Percentiles rank a stretch among this genome's conserved stretches.
phyloP scores from a whole-genome alignment of 805 yeast species.

The Yamadazyma takamatsuzukensis region DNA sequence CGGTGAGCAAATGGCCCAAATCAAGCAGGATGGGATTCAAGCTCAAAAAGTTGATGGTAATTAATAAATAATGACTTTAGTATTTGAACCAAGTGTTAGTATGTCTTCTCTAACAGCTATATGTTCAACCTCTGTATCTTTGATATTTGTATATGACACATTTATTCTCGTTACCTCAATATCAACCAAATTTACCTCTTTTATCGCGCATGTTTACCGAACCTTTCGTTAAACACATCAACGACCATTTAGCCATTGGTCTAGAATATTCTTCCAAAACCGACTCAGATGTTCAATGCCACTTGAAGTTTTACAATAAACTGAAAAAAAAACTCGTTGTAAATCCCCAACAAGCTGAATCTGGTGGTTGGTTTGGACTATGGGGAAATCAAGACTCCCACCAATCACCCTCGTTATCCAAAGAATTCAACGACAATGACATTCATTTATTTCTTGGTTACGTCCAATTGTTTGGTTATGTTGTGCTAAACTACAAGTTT shows the following conservation, averaged over 20 bases:
- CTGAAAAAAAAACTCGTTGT: conserved; percentile 10
- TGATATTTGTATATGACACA: too few relatives aligned
- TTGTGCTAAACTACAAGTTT: conserved; percentile 34
- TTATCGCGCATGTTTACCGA: too few relatives aligned
- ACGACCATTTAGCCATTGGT: conserved; percentile 18
- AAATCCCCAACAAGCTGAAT: conserved; percentile 8
- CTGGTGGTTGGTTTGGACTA: too few relatives aligned
- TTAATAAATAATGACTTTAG: too few relatives aligned
- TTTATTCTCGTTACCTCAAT: too few relatives aligned
- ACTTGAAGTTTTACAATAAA: conserved; percentile 19
- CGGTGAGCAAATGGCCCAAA: conserved; percentile 14
- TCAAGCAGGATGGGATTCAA: conserved; percentile 25
- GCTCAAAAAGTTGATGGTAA: conserved; percentile 19
- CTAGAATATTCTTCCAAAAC: conserved; percentile 12
- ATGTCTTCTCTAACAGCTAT: too few relatives aligned
- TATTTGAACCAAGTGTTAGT: too few relatives aligned
- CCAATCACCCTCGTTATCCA: background rate
- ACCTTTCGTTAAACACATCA: conserved; percentile 17
- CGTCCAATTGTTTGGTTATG: conserved; percentile 37
- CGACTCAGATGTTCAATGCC: conserved; percentile 16
- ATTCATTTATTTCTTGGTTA: conserved; percentile 29
- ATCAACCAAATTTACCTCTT: too few relatives aligned
- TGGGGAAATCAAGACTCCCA: too few relatives aligned
- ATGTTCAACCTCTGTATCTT: too few relatives aligned
- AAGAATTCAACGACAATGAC: background rate